Percentiles rank a stretch among this genome's conserved stretches.
Evolutionary conservation across 2,329 filamentous ascomycete species (phyloP).

Genomic region (Trichophyton schoenleinii): DNA sequence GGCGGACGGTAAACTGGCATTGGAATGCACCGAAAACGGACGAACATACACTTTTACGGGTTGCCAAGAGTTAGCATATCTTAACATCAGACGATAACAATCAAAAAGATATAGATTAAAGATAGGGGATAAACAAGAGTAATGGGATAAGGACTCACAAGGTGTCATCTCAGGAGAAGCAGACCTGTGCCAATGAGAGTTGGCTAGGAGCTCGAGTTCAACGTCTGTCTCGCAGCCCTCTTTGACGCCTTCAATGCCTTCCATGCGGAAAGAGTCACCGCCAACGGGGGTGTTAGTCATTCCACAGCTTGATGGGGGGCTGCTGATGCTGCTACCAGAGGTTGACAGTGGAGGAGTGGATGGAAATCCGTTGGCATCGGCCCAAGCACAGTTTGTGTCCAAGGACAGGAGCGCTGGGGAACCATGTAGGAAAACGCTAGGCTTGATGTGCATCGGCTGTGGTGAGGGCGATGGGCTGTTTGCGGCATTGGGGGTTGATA

Average conservation of each 20-base stretch:
- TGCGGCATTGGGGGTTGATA: not conserved
- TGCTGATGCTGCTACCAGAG: slow-evolving; percentile 72
- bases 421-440: slow-evolving; percentile 53
- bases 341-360: slow-evolving; percentile 79
- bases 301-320: slow-evolving; percentile 63
- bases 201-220: slow-evolving; percentile 58
- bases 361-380: slow-evolving; percentile 58
- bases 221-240: slow-evolving; percentile 58
- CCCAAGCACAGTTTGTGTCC: slow-evolving; percentile 59
- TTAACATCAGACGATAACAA: not conserved
- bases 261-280: slow-evolving; percentile 61
- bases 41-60: slow-evolving; percentile 48
- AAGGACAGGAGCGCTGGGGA: slow-evolving; percentile 47
- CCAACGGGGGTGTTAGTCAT: slow-evolving; percentile 72
- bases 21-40: slow-evolving; percentile 49
- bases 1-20: not conserved
- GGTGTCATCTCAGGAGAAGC: slow-evolving; percentile 80
- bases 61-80: slow-evolving; percentile 1
- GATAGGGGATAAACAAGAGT: not conserved
- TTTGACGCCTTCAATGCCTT: slow-evolving; percentile 56
- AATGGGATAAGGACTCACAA: slow-evolving; percentile 50
- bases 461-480: slow-evolving; percentile 55
- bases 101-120: slow-evolving; percentile 4
- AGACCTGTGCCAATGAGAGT: slow-evolving; percentile 62
- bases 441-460: slow-evolving; percentile 60